phyloP scores from a whole-genome alignment of 805 yeast species.

The Starmerella etchellsii region DNA sequence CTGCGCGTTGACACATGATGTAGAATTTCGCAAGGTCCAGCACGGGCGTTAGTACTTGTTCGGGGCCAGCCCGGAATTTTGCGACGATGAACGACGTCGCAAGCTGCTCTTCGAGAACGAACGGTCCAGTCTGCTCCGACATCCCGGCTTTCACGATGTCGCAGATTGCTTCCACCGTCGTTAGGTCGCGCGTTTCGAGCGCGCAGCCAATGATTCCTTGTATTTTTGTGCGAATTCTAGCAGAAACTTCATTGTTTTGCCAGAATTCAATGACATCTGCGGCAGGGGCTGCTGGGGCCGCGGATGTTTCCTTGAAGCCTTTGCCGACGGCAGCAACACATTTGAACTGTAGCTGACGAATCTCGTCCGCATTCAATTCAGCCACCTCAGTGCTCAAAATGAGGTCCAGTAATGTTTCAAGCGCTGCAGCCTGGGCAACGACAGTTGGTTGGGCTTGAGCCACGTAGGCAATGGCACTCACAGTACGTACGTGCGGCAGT shows the following conservation, averaged over 20 bases:
- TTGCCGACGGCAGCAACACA: conserved; percentile 62
- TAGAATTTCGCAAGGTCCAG: conserved; percentile 24
- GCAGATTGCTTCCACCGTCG: conserved; percentile 51
- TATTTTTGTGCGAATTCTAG: conserved; percentile 31
- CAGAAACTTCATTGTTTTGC: conserved; percentile 21
- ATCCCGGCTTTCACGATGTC: conserved; percentile 51
- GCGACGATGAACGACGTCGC: conserved; percentile 32
- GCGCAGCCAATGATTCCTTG: conserved; percentile 33
- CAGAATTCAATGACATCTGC: conserved; percentile 24
- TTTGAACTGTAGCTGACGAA: conserved; percentile 42
- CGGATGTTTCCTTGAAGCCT: conserved; percentile 37
- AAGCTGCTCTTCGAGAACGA: conserved; percentile 36
- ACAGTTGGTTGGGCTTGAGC: conserved; percentile 21
- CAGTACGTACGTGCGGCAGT: conserved; percentile 26
- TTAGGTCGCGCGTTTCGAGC: conserved; percentile 33
- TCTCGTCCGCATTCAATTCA: conserved; percentile 21
- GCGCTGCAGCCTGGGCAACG: conserved; percentile 25
- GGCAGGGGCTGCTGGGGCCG: background rate
- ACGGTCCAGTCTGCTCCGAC: conserved; percentile 43
- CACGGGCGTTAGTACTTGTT: conserved; percentile 18
- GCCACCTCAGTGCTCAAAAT: conserved; percentile 8
- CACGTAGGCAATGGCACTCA: conserved; percentile 25
- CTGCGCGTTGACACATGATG: conserved; percentile 17
- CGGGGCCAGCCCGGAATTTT: conserved; percentile 25
- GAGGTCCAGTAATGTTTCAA: conserved; percentile 8